phyloP scores from a whole-genome alignment of 495 filamentous ascomycete genomes.

The Trichoderma gamsii region DNA sequence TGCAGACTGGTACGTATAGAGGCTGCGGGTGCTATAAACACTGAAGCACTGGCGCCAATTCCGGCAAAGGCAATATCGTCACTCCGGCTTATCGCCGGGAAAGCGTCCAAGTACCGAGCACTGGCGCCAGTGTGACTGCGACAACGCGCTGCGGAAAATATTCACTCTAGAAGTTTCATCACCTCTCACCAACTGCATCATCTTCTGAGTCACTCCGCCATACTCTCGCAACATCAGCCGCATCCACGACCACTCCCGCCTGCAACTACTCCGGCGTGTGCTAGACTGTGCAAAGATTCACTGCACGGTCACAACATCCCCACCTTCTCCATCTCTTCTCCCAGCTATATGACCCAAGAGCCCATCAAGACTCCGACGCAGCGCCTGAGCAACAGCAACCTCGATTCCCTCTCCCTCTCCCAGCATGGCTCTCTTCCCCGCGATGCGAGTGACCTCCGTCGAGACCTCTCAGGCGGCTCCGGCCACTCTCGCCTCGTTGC shows the following conservation, averaged over 20 bases:
- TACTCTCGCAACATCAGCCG: neutral
- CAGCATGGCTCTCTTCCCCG: slow-evolving; percentile 73
- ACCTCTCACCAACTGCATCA: neutral
- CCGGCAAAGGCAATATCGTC: neutral
- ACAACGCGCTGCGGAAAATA: slow-evolving; percentile 4
- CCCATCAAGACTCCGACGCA: slow-evolving; percentile 55
- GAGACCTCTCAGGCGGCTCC: slow-evolving; percentile 26
- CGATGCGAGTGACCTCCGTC: slow-evolving; percentile 33
- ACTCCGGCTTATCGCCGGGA: slow-evolving; percentile 11
- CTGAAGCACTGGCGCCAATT: too few relatives aligned
- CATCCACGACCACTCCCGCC: neutral
- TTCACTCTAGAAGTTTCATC: neutral
- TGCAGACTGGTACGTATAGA: too few relatives aligned
- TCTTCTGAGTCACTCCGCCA: neutral
- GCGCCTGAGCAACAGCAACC: slow-evolving; percentile 39
- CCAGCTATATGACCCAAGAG: slow-evolving; percentile 83
- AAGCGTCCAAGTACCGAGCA: neutral
- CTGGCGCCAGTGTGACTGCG: neutral
- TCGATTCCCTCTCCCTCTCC: slow-evolving; percentile 38
- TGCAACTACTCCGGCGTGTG: neutral
- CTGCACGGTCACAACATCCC: slow-evolving; percentile 61
- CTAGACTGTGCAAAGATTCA: slow-evolving; percentile 32
- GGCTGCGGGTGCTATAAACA: too few relatives aligned
- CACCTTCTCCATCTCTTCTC: slow-evolving; percentile 23
- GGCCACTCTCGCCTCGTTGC: neutral